phyloP scores from a whole-genome alignment of 176 grass and related monocot genomes.

The Elaeis guineensis region DNA sequence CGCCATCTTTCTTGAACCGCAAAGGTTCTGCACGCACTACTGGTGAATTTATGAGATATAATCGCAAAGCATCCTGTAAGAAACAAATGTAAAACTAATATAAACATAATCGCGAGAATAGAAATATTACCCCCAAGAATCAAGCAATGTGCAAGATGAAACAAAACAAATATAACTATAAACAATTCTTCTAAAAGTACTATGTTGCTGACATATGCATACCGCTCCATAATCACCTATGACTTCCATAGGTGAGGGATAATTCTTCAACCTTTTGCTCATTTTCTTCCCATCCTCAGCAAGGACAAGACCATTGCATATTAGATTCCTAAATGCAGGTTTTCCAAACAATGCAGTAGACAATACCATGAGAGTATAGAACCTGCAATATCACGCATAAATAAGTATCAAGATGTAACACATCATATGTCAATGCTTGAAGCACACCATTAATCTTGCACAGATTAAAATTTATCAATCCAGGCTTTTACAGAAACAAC shows the following conservation, averaged over 20 bases:
- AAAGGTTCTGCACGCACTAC: constrained; percentile 92
- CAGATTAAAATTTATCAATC: too few relatives aligned
- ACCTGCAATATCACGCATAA: constrained; percentile 46
- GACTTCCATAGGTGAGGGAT: constrained; percentile 68
- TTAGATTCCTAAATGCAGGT: constrained; percentile 97
- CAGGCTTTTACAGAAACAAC: too few relatives aligned
- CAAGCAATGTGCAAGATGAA: too few relatives aligned
- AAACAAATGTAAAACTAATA: constrained; percentile 6
- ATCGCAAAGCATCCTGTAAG: constrained; percentile 81
- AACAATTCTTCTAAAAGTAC: neutral
- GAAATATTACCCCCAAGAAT: too few relatives aligned
- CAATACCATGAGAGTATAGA: constrained; percentile 96
- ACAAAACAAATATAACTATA: neutral
- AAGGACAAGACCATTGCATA: constrained; percentile 97
- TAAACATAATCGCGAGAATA: too few relatives aligned
- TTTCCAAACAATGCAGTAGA: constrained; percentile 96
- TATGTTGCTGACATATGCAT: constrained; percentile 20
- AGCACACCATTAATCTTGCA: too few relatives aligned
- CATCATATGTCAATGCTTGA: too few relatives aligned
- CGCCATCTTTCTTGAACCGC: constrained; percentile 81
- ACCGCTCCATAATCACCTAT: constrained; percentile 89
- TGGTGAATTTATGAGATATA: constrained; percentile 95
- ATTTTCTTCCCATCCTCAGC: constrained; percentile 99
- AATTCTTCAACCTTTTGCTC: constrained; percentile 99
- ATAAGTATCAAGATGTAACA: constrained; percentile 11